Evolutionary conservation across 192 early-diverging fungal species (phyloP), one percentile per base, ranked within the genome.

Genomic region (Backusella liffmaniae): DNA sequence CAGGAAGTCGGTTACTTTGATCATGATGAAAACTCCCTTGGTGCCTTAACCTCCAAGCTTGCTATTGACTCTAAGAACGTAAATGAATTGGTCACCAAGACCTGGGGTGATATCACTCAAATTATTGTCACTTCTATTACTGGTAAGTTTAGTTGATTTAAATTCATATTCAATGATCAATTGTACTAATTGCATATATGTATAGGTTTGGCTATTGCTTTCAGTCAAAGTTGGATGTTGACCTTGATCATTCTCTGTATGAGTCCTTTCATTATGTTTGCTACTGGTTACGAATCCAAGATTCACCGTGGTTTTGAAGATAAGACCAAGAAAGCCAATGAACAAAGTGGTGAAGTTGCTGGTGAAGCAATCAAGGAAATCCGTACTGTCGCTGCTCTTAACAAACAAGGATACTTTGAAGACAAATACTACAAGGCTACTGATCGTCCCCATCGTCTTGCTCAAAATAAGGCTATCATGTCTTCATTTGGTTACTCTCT

Each of bases 1-100:
- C 96, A 98, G 82, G 93, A 97, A 53, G 92, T 94, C 41, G 92
- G 80, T 4, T 98, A 87, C 84, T 98, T 96, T 85, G 96, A 98
- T 80, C 77, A 88, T 12, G 89, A 91, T 67, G 83, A 85, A 59
- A 90, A 94, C 76, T 86, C 87, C 56, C 87, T 90, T 6, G 97
- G 97, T 35, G 89, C 90, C 21, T 79, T 98, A 56, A 94, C 94
- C 23, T 87, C 92, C n/a, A 81, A 88, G 39, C 87, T 98, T 39
- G 91, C 96, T 12, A 88, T 89, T 15, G 97, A 98, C 80, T 91
- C 96, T 30, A 73, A 74, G 26, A 79, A 82, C 59, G 77, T 82
- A 9, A 78, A 79, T 37, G 85, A 85, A 34, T 80, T 91, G 30
- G 84, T 93, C 51, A 88, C 87, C 71, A 89, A 85, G 72, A 72